Percentiles rank a stretch among this genome's conserved stretches.
Evolutionary conservation across 352 stramenopile species (phyloP).

Genomic region (Elongisporangium anandrum): DNA sequence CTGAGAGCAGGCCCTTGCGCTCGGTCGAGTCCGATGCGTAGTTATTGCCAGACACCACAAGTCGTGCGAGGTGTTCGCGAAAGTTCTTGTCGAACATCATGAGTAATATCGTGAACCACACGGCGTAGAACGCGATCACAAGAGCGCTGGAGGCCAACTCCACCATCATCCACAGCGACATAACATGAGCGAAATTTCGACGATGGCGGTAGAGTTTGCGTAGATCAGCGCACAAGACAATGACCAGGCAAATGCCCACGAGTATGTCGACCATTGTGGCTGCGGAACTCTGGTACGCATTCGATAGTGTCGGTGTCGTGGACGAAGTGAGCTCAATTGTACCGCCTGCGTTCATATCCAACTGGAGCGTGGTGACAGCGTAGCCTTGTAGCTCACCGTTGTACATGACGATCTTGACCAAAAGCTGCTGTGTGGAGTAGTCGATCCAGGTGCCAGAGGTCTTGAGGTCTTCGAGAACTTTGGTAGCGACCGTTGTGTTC

Average conservation of each 20-base stretch:
- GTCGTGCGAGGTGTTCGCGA: slow-evolving; percentile 29
- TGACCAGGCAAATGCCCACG: slow-evolving; percentile 24
- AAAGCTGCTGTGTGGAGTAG: slow-evolving; percentile 28
- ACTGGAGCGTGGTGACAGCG: slow-evolving; percentile 27
- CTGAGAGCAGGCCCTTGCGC: slow-evolving; percentile 17
- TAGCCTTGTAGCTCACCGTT: slow-evolving; percentile 49
- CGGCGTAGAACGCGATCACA: slow-evolving; percentile 24
- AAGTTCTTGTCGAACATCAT: slow-evolving; percentile 34
- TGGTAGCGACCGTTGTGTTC: slow-evolving; percentile 20
- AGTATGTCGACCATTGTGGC: slow-evolving; percentile 26
- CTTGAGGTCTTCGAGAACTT: slow-evolving; percentile 22
- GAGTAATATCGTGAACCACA: slow-evolving; percentile 26
- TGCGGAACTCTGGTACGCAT: slow-evolving; percentile 23
- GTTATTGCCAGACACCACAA: slow-evolving; percentile 28
- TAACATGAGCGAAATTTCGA: slow-evolving; percentile 2
- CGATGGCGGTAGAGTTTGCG: slow-evolving; percentile 15
- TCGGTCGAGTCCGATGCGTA: slow-evolving; percentile 28
- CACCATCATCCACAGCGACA: slow-evolving; percentile 13
- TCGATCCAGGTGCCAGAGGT: slow-evolving; percentile 29
- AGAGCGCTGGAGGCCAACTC: slow-evolving; percentile 9
- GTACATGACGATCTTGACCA: slow-evolving; percentile 46
- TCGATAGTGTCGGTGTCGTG: slow-evolving; percentile 24
- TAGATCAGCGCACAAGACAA: slow-evolving; percentile 9
- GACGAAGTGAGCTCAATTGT: slow-evolving; percentile 22
- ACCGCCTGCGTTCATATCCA: slow-evolving; percentile 31